Evolutionary conservation across 2,329 filamentous ascomycete genomes (phyloP).

Genomic region (Lanzia echinophila): DNA sequence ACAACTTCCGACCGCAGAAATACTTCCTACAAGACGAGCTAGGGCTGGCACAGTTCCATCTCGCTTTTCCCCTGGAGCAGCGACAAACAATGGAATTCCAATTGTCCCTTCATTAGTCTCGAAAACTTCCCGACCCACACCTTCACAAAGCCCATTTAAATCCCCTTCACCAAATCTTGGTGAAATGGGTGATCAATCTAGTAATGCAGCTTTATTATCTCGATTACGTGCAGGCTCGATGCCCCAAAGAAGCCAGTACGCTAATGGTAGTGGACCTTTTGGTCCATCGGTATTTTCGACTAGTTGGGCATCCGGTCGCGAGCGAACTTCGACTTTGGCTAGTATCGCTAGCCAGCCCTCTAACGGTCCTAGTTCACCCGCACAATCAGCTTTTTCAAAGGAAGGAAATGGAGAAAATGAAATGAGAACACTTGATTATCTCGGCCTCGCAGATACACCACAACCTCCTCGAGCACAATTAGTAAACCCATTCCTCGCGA

Average conservation of each 20-base stretch:
- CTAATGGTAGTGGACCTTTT: slow-evolving; percentile 59
- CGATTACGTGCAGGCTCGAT: slow-evolving; percentile 87
- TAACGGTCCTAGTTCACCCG: slow-evolving; percentile 81
- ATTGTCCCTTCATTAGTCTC: slow-evolving; percentile 50
- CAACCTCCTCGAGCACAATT: slow-evolving; percentile 71
- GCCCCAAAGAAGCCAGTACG: slow-evolving; percentile 75
- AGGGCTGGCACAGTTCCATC: slow-evolving; percentile 95
- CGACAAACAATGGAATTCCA: slow-evolving; percentile 43
- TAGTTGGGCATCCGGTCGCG: slow-evolving; percentile 71
- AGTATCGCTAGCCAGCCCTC: slow-evolving; percentile 82
- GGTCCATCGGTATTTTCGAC: slow-evolving; percentile 83
- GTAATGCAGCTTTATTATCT: slow-evolving; percentile 70
- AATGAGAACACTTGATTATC: slow-evolving; percentile 89
- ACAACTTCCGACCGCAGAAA: slow-evolving; percentile 60
- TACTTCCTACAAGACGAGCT: slow-evolving; percentile 63
- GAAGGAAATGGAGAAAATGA: slow-evolving; percentile 82
- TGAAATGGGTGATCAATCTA: slow-evolving; percentile 38
- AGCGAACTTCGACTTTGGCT: slow-evolving; percentile 78
- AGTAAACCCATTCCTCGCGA: slow-evolving; percentile 60
- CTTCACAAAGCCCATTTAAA: slow-evolving; percentile 82
- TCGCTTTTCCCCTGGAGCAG: slow-evolving; percentile 73
- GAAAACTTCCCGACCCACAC: slow-evolving; percentile 78
- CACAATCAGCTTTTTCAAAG: slow-evolving; percentile 77
- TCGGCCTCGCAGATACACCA: slow-evolving; percentile 89
- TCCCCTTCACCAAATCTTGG: slow-evolving; percentile 53